Percentiles rank a stretch among this genome's conserved stretches.
phyloP scores from a whole-genome alignment of 305 asterid species.

The Solanum chacoense region DNA sequence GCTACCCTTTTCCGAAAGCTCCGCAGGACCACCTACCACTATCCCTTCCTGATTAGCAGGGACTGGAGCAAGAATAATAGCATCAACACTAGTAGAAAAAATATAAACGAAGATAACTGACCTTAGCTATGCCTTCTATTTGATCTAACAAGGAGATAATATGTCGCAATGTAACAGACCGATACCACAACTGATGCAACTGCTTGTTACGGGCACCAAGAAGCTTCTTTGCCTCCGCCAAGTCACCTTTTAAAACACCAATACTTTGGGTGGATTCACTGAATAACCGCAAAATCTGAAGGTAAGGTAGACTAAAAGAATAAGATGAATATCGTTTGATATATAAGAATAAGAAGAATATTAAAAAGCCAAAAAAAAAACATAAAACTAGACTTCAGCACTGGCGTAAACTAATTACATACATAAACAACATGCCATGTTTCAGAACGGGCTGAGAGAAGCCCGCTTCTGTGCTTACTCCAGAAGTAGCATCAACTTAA shows the following conservation, averaged over 20 bases:
- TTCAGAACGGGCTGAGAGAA: neutral
- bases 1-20: neutral
- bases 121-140: slow-evolving; percentile 98
- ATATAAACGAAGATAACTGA: slow-evolving; percentile 23
- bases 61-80: neutral
- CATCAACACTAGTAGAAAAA: neutral
- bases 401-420: neutral
- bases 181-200: slow-evolving; percentile 97
- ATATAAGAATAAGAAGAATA: neutral
- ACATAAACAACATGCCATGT: neutral
- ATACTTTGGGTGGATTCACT: slow-evolving; percentile 95
- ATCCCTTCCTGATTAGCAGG: neutral
- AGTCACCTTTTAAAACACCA: slow-evolving; percentile 71
- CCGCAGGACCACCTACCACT: neutral
- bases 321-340: neutral
- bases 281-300: slow-evolving; percentile 92
- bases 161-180: slow-evolving; percentile 97
- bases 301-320: neutral
- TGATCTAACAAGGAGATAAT: slow-evolving; percentile 91
- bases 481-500: neutral
- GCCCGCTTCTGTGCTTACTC: neutral
- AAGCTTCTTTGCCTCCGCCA: slow-evolving; percentile 77
- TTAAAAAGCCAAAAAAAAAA: neutral
- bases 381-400: neutral
- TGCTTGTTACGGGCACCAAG: slow-evolving; percentile 94